Percentiles rank a stretch among this genome's conserved stretches.
These are phyloP conservation scores for Brassica balearica DNA, from an alignment of 441 rosid species.

Conservation along the genomic window DNA sequence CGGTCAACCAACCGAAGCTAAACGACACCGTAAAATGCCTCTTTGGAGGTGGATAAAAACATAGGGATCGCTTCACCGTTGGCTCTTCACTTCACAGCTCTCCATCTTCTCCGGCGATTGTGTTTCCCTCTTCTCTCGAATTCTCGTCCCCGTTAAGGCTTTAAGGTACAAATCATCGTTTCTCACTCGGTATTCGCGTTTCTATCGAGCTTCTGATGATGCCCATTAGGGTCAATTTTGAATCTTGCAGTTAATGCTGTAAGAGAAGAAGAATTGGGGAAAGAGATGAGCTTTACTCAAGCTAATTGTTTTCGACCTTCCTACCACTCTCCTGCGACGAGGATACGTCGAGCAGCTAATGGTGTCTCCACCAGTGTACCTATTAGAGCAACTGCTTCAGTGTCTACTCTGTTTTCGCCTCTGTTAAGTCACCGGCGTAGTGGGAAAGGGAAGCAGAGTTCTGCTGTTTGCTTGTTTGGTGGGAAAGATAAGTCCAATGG, in stretches of 20 bases:
- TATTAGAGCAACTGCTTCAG: conserved; percentile 31
- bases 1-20: background rate
- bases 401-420: conserved; percentile 42
- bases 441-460: conserved; percentile 37
- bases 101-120: background rate
- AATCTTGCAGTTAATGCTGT: conserved; percentile 13
- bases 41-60: background rate
- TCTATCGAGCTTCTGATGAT: background rate
- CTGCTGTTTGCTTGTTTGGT: conserved; percentile 61
- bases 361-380: conserved; percentile 19
- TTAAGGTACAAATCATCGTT: background rate
- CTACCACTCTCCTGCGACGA: conserved; percentile 6
- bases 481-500: conserved; percentile 58
- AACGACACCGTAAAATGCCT: background rate
- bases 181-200: background rate
- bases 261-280: conserved; percentile 29
- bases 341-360: background rate
- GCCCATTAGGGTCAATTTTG: background rate
- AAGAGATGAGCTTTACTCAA: conserved; percentile 55
- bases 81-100: background rate
- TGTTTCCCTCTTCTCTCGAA: background rate
- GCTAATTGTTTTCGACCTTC: conserved; percentile 47
- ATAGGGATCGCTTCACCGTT: background rate
- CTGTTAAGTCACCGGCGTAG: conserved; percentile 37
- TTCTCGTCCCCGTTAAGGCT: background rate